Percentiles rank a stretch among this genome's conserved stretches.
Evolutionary conservation across 805 yeast species (phyloP).

Genomic region (Metschnikowia aberdeeniae): DNA sequence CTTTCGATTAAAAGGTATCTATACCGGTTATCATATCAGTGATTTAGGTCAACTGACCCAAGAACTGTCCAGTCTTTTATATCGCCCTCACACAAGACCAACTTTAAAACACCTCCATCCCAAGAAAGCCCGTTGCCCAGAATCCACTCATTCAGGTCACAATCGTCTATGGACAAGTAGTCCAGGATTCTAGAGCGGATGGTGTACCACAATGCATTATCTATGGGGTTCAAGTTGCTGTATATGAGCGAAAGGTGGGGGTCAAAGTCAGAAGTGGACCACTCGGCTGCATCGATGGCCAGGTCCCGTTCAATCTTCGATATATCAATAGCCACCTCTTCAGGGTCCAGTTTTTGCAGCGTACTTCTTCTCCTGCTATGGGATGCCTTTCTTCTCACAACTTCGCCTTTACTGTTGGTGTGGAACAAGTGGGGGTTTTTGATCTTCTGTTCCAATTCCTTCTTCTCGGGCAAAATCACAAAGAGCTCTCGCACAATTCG

Average conservation of each 20-base stretch:
- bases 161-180: conserved; percentile 48
- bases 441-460: conserved; percentile 32
- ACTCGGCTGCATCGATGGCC: conserved; percentile 47
- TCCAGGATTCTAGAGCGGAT: conserved; percentile 65
- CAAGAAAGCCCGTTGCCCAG: conserved; percentile 46
- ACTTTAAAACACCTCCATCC: conserved; percentile 64
- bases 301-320: conserved; percentile 34
- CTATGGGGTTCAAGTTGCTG: conserved; percentile 60
- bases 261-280: conserved; percentile 55
- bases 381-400: conserved; percentile 23
- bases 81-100: conserved; percentile 70
- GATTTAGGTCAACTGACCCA: conserved; percentile 48
- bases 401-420: conserved; percentile 28
- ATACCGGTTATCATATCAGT: not conserved
- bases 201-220: conserved; percentile 60
- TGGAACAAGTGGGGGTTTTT: conserved; percentile 39
- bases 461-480: conserved; percentile 42
- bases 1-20: too few species aligned
- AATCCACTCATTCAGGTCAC: conserved; percentile 33
- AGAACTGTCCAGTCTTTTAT: conserved; percentile 63
- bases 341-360: conserved; percentile 18
- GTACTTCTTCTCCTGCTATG: conserved; percentile 5
- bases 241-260: conserved; percentile 76
- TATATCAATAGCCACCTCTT: conserved; percentile 25
- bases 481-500: conserved; percentile 54